Percentiles rank a stretch among this genome's conserved stretches.
Evolutionary conservation across 331 rosid genomes (phyloP).

Genomic region (Erythrophleum ivorense): DNA sequence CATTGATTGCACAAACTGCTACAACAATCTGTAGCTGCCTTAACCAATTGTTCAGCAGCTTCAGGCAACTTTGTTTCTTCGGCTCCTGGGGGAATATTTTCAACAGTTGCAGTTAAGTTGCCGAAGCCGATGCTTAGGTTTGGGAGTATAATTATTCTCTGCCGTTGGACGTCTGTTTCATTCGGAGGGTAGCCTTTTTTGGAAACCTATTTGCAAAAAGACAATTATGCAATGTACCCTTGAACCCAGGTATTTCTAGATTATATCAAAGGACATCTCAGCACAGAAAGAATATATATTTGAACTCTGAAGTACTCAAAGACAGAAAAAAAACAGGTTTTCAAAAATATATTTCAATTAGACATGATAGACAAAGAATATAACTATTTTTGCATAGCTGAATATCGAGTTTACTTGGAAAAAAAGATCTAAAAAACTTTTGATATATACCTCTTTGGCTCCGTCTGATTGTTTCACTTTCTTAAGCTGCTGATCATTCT

Average conservation of each 20-base stretch:
- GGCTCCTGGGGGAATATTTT: slow-evolving; percentile 70
- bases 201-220: slow-evolving; percentile 45
- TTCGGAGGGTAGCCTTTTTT: slow-evolving; percentile 46
- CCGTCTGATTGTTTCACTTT: slow-evolving; percentile 47
- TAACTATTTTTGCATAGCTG: slow-evolving; percentile 7
- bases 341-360: slow-evolving; percentile 3
- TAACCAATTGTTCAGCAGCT: slow-evolving; percentile 70
- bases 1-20: slow-evolving; percentile 54
- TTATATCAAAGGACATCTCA: slow-evolving; percentile 5
- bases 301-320: background rate
- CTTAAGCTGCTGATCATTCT: slow-evolving; percentile 42
- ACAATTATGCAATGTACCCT: background rate
- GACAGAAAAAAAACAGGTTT: background rate
- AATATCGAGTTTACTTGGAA: slow-evolving; percentile 18
- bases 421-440: slow-evolving; percentile 14
- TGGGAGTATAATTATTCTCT: slow-evolving; percentile 53
- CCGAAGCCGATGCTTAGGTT: slow-evolving; percentile 74
- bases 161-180: slow-evolving; percentile 42
- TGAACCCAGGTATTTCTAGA: background rate
- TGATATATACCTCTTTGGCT: slow-evolving; percentile 53
- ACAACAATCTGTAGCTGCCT: slow-evolving; percentile 78
- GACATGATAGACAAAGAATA: background rate
- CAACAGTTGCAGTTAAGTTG: slow-evolving; percentile 76
- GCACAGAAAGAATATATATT: slow-evolving; percentile 3
- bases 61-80: slow-evolving; percentile 63